Conservation (phyloP, 1,139 yeast genomes). For the Kodamaea ohmeri region DNA sequence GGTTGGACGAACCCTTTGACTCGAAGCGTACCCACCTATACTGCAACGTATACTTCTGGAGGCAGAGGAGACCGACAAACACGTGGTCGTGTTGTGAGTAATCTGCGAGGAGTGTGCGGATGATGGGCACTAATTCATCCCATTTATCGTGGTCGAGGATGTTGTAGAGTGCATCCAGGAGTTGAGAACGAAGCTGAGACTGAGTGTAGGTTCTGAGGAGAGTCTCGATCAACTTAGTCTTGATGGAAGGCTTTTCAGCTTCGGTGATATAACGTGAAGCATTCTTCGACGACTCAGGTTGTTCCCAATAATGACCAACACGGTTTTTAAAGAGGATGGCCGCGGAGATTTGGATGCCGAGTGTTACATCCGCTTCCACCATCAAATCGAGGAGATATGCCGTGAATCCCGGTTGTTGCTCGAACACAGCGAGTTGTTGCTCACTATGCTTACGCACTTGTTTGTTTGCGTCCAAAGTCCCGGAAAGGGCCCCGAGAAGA, state of each 20-base stretch:
- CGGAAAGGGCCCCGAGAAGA: slow-evolving; percentile 39
- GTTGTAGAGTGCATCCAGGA: slow-evolving; percentile 41
- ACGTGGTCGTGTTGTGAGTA: slow-evolving; percentile 47
- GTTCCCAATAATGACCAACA: slow-evolving; percentile 55
- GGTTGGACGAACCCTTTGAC: slow-evolving; percentile 38
- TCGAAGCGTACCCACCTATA: slow-evolving; percentile 56
- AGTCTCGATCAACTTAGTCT: slow-evolving; percentile 49
- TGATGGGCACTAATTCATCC: slow-evolving; percentile 39
- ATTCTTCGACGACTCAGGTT: slow-evolving; percentile 35
- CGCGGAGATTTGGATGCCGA: slow-evolving; percentile 56
- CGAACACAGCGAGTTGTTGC: slow-evolving; percentile 38
- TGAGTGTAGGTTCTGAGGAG: slow-evolving; percentile 37
- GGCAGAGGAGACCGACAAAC: slow-evolving; percentile 55
- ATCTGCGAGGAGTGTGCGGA: slow-evolving; percentile 43
- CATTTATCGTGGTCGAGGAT: slow-evolving; percentile 46
- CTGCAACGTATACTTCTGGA: slow-evolving; percentile 54
- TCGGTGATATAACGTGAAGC: slow-evolving; percentile 33
- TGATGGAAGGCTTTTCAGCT: slow-evolving; percentile 52
- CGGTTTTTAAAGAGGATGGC: slow-evolving; percentile 70
- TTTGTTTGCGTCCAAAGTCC: slow-evolving; percentile 43
- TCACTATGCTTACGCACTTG: slow-evolving; percentile 44
- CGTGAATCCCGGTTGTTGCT: slow-evolving; percentile 56
- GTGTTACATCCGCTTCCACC: slow-evolving; percentile 43
- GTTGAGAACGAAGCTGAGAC: slow-evolving; percentile 37
- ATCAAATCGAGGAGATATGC: slow-evolving; percentile 54